Base-by-base conservation (phyloP, 2,329 filamentous ascomycete genomes). In the Botryotinia narcissicola region DNA sequence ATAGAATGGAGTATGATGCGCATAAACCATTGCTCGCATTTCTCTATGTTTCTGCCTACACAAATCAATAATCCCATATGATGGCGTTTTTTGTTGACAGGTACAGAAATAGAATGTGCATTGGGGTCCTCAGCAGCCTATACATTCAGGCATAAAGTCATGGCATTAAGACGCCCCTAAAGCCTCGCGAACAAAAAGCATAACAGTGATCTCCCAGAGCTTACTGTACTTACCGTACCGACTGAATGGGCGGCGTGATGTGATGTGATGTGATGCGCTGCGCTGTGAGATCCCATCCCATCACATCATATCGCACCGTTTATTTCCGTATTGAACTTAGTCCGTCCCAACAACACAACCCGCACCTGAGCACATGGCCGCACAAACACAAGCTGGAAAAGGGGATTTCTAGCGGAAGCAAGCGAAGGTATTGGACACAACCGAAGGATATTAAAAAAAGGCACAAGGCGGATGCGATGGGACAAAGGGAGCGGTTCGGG, bases 271-370 rank as follows among this genome's bases (percentile, higher is more conserved):
- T 4, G 48, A n/a, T 51, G 46, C 46, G 64, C 46, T 12, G 63
- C 44, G 63, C 44, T 46, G 42, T 64, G 42, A 64, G 42, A 66
- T 66, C 62, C 14, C 29, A 61, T 61, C n/a, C 5, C 60, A 62
- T 42, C 60, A 18, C 62, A 64, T 64, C 64, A 40, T 35, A 72
- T 59, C 71, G 62, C 62, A 72, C 71, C 71, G 71, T 72, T 71
- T 69, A 60, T 42, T 51, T 54, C 61, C 46, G 25, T 68, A 22
- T 46, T 61, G 60, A 71, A 51, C 46, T 68, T 68, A 29, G 48
- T 29, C 64, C 46, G 46, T 54, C 62, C 62, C 62, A 46, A 46
- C 42, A 46, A 29, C 62, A 64, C 18, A 25, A 64, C 42, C 62
- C 42, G 62, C 62, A 64, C 29, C 62, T 64, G 25, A 68, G 35